phyloP scores from a whole-genome alignment of 345 rosid species.

The Passiflora organensis region DNA sequence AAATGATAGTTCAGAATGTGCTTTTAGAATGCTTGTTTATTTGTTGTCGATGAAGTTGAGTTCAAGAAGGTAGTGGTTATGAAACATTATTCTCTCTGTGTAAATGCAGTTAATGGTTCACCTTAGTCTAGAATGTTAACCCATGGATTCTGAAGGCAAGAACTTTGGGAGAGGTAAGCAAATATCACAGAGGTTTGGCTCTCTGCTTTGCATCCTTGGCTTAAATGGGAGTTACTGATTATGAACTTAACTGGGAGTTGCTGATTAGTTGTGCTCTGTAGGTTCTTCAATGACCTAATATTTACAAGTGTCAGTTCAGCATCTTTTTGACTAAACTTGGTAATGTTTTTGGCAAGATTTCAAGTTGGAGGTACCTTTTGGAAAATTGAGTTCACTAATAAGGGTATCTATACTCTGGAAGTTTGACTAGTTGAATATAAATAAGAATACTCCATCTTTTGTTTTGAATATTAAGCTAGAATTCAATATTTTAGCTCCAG shows the following conservation, averaged over 20 bases:
- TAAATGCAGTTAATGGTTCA: constrained; percentile 37
- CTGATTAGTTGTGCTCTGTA: background rate
- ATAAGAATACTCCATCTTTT: no score
- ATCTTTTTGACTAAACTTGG: background rate
- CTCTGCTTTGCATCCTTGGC: background rate
- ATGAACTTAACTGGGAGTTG: background rate
- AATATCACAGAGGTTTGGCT: background rate
- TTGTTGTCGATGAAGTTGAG: background rate
- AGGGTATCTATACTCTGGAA: no score
- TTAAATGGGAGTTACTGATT: background rate
- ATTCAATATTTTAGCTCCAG: no score
- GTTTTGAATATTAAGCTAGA: no score
- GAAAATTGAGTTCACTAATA: no score
- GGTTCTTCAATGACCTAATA: background rate
- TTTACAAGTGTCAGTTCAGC: background rate
- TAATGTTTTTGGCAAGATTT: background rate
- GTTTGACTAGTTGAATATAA: no score
- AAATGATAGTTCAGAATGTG: no score
- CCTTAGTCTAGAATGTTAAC: constrained; percentile 22
- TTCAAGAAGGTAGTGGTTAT: background rate
- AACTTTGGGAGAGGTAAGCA: constrained; percentile 61
- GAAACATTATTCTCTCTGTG: background rate
- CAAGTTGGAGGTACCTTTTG: no score
- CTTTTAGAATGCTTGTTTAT: no score
- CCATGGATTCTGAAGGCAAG: constrained; percentile 64